Evolutionary conservation across 164 flowering plant species (phyloP).

Genomic region (Nymphaea colorata): DNA sequence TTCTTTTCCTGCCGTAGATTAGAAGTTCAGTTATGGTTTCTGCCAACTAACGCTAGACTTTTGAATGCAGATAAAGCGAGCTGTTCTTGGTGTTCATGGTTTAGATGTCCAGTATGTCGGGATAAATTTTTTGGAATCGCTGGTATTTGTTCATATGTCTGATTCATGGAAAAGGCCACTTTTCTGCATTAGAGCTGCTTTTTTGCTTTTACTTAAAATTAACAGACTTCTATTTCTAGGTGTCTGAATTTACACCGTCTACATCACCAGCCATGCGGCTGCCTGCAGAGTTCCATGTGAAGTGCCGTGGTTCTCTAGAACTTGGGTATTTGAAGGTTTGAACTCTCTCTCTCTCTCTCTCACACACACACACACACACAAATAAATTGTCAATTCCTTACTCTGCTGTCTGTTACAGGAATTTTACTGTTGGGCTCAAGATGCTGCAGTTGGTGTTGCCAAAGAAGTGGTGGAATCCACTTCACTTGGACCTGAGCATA

Average conservation of each 20-base stretch:
- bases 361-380: neutral
- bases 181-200: neutral
- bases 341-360: neutral
- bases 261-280: constrained; percentile 91
- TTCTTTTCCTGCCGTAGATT: no score
- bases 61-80: constrained; percentile 53
- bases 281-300: constrained; percentile 90
- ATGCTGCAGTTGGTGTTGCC: constrained; percentile 68
- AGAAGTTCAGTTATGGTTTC: no score
- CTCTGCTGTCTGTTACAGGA: constrained; percentile 25
- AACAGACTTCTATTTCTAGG: constrained; percentile 23
- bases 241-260: constrained; percentile 89
- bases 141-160: constrained; percentile 34
- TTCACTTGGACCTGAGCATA: constrained; percentile 52
- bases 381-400: neutral
- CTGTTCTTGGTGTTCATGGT: constrained; percentile 64
- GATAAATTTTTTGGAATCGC: constrained; percentile 69
- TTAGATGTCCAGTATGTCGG: constrained; percentile 68
- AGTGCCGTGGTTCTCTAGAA: constrained; percentile 66
- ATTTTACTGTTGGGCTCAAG: constrained; percentile 82
- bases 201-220: neutral
- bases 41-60: neutral
- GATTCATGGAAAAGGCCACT: neutral
- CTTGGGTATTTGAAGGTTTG: constrained; percentile 67
- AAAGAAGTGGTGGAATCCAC: constrained; percentile 41